Conservation (phyloP, 2,329 filamentous ascomycete species). For the Aspergillus pseudotamarii region DNA sequence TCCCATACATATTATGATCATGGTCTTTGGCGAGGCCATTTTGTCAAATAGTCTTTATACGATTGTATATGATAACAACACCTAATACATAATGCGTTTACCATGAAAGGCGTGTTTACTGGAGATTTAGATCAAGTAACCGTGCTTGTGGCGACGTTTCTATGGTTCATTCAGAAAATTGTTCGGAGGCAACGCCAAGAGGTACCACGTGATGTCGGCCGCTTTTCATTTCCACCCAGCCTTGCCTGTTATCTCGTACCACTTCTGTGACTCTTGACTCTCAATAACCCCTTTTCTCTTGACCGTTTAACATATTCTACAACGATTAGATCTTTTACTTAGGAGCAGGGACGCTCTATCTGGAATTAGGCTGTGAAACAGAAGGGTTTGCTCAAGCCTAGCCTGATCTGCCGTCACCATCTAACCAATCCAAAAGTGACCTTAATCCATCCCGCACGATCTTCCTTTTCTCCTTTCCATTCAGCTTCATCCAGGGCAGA, state of each 20-base stretch:
- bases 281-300: neutral
- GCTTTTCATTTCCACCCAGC: constrained; percentile 5
- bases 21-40: constrained; percentile 1
- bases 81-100: constrained; percentile 24
- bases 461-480: constrained; percentile 23
- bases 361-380: constrained; percentile 21
- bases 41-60: constrained; percentile 16
- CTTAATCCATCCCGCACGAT: constrained; percentile 32
- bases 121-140: neutral
- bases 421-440: constrained; percentile 44
- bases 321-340: neutral
- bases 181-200: constrained; percentile 2
- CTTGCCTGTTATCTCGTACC: constrained; percentile 13
- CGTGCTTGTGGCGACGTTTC: neutral
- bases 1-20: neutral
- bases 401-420: constrained; percentile 28
- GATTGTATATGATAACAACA: constrained; percentile 24
- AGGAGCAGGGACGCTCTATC: constrained; percentile 9
- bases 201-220: neutral
- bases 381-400: constrained; percentile 40
- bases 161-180: neutral
- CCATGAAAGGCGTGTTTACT: neutral
- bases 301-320: neutral
- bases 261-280: neutral
- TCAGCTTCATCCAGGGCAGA: constrained; percentile 29